phyloP scores from a whole-genome alignment of 2,329 filamentous ascomycete species.

The Curvularia verruculosa region DNA sequence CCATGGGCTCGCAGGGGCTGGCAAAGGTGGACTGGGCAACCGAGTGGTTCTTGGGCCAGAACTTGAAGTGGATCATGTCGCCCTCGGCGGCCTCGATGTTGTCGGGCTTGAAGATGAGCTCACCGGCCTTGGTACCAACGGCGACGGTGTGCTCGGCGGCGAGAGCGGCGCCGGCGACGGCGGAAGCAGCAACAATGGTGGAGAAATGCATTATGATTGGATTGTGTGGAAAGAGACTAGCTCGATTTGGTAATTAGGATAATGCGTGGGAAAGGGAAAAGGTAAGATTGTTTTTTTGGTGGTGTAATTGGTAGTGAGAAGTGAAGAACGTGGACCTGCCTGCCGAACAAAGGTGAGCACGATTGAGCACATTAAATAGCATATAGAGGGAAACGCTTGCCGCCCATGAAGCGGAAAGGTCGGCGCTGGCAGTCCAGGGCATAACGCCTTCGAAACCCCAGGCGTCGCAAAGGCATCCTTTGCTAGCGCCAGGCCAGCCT shows the following conservation, averaged over 20 bases:
- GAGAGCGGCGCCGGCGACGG: constrained; percentile 38
- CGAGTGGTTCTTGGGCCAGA: constrained; percentile 50
- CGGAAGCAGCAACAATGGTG: constrained; percentile 40
- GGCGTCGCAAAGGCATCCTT: constrained; percentile 42
- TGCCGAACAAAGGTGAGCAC: constrained; percentile 41
- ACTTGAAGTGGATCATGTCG: constrained; percentile 48
- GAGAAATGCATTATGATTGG: constrained; percentile 51
- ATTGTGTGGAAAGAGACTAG: constrained; percentile 38
- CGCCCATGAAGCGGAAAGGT: constrained; percentile 28
- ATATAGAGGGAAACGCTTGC: constrained; percentile 33
- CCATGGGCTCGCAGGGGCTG: constrained; percentile 42
- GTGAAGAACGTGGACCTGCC: constrained; percentile 45
- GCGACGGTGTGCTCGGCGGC: constrained; percentile 43
- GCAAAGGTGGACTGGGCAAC: constrained; percentile 47
- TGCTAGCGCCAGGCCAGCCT: constrained; percentile 23
- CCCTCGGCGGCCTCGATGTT: constrained; percentile 43
- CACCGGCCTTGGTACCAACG: constrained; percentile 37
- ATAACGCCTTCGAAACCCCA: constrained; percentile 45
- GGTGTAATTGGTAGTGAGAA: constrained; percentile 40
- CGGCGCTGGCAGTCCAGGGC: constrained; percentile 36
- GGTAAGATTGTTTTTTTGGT: constrained; percentile 32
- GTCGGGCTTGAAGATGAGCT: constrained; percentile 45
- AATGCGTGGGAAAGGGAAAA: constrained; percentile 20
- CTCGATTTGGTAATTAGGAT: constrained; percentile 34
- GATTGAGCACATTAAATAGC: constrained; percentile 48